Evolutionary conservation across 148 eudicot genomes (phyloP).

Genomic region (Polygonum maritimum): DNA sequence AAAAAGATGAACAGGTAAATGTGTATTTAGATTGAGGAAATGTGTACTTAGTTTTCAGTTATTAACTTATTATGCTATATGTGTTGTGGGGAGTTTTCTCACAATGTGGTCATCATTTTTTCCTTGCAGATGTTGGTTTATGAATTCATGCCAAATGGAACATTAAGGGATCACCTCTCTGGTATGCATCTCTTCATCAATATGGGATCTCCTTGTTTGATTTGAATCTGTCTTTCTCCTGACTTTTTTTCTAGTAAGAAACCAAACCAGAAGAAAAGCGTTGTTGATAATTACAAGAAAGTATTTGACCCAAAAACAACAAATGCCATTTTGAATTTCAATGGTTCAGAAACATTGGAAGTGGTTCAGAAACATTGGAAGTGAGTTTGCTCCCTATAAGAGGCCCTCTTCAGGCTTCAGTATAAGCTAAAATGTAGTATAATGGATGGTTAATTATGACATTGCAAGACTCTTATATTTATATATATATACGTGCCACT

Average conservation of each 20-base stretch:
- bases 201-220: not conserved
- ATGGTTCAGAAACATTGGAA: not conserved
- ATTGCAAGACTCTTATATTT: not conserved
- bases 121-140: slow-evolving; percentile 11
- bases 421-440: not conserved
- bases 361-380: too few relatives aligned
- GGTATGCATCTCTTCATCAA: not conserved
- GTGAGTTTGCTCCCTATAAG: too few relatives aligned
- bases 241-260: not conserved
- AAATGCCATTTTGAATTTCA: not conserved
- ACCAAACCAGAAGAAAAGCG: not conserved
- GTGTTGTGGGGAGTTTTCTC: not conserved
- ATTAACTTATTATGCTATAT: not conserved
- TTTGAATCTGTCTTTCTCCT: not conserved
- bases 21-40: not conserved
- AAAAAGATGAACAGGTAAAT: slow-evolving; percentile 68
- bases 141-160: slow-evolving; percentile 12
- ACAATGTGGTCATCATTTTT: not conserved
- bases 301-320: not conserved
- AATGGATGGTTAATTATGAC: not conserved
- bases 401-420: not conserved
- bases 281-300: not conserved
- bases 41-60: not conserved
- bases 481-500: not conserved
- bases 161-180: slow-evolving; percentile 10